A percentile compares a stretch with the other conserved stretches of the same genome.
These are phyloP conservation scores for Metschnikowia baotianmanensis DNA, from an alignment of 805 yeast genomes.

Conservation along the genomic window DNA sequence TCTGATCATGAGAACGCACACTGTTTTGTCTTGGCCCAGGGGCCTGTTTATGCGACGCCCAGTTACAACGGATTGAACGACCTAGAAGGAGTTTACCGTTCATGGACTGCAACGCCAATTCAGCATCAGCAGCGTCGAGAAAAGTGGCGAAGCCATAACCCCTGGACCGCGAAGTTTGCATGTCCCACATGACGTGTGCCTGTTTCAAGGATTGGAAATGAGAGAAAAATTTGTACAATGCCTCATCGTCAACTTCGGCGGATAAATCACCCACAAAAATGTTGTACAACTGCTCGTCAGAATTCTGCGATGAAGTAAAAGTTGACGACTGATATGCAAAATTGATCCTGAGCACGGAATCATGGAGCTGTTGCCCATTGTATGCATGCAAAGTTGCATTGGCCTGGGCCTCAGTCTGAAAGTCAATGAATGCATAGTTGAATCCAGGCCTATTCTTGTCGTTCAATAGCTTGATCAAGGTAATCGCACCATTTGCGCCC, in stretches of 20 bases:
- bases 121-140: conserved; percentile 64
- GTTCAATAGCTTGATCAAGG: conserved; percentile 64
- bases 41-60: conserved; percentile 75
- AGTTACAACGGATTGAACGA: conserved; percentile 76
- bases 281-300: conserved; percentile 56
- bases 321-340: conserved; percentile 86
- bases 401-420: conserved; percentile 55
- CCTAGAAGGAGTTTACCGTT: conserved; percentile 72
- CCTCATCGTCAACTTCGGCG: conserved; percentile 78
- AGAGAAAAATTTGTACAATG: conserved; percentile 55
- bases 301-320: conserved; percentile 42
- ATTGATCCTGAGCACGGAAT: conserved; percentile 59
- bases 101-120: conserved; percentile 66
- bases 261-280: conserved; percentile 86
- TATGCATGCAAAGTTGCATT: conserved; percentile 57
- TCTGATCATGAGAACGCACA: conserved; percentile 4
- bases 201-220: conserved; percentile 61
- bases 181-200: conserved; percentile 97
- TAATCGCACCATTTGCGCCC: conserved; percentile 57
- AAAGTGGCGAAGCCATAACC: conserved; percentile 92
- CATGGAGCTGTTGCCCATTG: conserved; percentile 56
- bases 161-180: conserved; percentile 88
- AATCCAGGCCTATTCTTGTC: conserved; percentile 74
- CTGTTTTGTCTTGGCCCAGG: conserved; percentile 2
- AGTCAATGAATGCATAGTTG: conserved; percentile 85